Base-by-base conservation (phyloP, 306 rosid species). In the Quercus dentata region DNA sequence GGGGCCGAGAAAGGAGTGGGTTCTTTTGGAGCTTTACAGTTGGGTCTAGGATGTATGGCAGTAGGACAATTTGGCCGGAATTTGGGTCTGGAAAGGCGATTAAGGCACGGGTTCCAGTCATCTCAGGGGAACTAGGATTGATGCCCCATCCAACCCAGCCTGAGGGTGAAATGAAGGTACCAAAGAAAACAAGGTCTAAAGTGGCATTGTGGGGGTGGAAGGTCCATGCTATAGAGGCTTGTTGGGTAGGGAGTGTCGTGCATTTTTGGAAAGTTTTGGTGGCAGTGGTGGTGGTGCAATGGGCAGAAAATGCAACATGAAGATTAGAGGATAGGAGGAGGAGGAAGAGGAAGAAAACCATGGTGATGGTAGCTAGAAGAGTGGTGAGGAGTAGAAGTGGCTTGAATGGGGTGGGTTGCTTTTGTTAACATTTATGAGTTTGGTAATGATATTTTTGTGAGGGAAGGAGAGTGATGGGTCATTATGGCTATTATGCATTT, bases 71-170 rank as follows among this genome's bases (percentile, higher is more conserved):
- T 74, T 93, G 91, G 78, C 97, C 97, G 0, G 98, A 81, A 76
- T 83, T 93, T 0, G 99, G 98, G 63, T 96, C 97, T 0, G 96
- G 93, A 21, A 96, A 96, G 35, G 98, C 93, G 5, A 96, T 86
- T 15, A 96, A 58, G 72, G 89, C 97, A 2, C 92, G 97, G 4
- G 97, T 88, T 10, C 98, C 98, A 0, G 94, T 93, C 97, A 96
- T 96, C 71, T 87, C 97, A 0, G 94, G 74, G 1, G 96, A 90
- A 8, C 84, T 80, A 1, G 99, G 99, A 75, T 96, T 96, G 74
- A 93, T 87, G 14, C 99, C 99, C 85, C 91, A 91, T 11, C 93
- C 99, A 18, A 96, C 98, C 99, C 98, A 96, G 5, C 98, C 99
- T 0, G 99, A 93, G 44, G 99, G 99, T 1, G 99, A 96, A 23